Percentiles rank a stretch among this genome's conserved stretches.
phyloP scores from a whole-genome alignment of 768 basidiomycete genomes.

The Crassisporium funariophilum region DNA sequence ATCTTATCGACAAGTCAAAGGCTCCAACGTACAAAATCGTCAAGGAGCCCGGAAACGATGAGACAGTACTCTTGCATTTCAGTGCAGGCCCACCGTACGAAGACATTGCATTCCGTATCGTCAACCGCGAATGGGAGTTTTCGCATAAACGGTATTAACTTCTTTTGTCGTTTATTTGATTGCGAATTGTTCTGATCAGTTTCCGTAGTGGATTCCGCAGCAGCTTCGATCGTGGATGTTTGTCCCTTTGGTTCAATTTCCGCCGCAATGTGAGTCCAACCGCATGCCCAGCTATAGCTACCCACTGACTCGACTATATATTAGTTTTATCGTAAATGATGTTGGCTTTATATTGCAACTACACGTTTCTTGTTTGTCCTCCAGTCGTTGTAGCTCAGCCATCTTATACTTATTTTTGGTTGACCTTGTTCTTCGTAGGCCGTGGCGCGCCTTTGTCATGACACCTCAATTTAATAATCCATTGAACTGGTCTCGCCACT shows the following conservation, averaged over 20 bases:
- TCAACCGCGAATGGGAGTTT: constrained; percentile 98
- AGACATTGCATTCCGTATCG: constrained; percentile 97
- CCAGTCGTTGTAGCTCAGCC: background rate
- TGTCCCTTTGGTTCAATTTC: constrained; percentile 97
- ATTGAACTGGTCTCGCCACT: too few species aligned
- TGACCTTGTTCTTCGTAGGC: background rate
- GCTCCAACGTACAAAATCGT: constrained; percentile 96
- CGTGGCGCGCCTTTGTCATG: background rate
- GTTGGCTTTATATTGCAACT: constrained; percentile 4
- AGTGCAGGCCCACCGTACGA: constrained; percentile 98
- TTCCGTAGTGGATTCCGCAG: constrained; percentile 84
- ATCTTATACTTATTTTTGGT: background rate
- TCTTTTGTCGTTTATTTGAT: background rate
- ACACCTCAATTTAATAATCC: too few species aligned
- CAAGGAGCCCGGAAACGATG: constrained; percentile 92
- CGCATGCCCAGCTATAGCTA: constrained; percentile 8
- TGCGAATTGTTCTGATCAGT: constrained; percentile 3
- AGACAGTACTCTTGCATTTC: constrained; percentile 92
- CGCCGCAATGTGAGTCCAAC: constrained; percentile 77
- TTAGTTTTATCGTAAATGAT: constrained; percentile 83
- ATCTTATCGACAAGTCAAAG: constrained; percentile 97
- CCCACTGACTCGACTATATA: constrained; percentile 18
- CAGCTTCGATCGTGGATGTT: constrained; percentile 94
- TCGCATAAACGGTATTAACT: constrained; percentile 88
- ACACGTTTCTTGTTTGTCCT: constrained; percentile 12